Base-by-base conservation (phyloP, 2,329 filamentous ascomycete species). In the Penicillium sp. region DNA sequence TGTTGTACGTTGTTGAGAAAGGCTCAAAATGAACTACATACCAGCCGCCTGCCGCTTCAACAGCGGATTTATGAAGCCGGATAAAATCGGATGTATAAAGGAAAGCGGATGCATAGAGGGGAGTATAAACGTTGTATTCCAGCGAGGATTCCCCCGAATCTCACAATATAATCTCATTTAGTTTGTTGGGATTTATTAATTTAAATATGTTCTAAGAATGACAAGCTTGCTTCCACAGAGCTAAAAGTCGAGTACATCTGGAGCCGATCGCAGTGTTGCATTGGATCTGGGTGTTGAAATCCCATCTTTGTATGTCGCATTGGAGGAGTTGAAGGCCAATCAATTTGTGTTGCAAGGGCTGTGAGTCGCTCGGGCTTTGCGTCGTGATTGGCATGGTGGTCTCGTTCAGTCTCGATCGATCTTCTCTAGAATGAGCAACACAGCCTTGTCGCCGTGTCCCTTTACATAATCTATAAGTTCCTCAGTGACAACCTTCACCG, bases 401-500 rank as follows among this genome's bases (percentile, higher is more conserved):
- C 4, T 62, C 62, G 63, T 68, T 74, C 67, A 72, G 67, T 63
- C 61, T 62, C 64, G 60, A 47, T 60, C 53, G 50, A 54, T 54
- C 62, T 69, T 72, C 53, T 66, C 58, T 46, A 72, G 45, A 31
- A 70, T 66, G 31, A 71, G 47, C 43, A 70, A 56, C 6, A 62
- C 64, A 21, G 69, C 69, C 55, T 70, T 71, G 62, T 72, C 69
- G 23, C 69, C 69, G 10, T 65, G 62, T 7, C 69, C 69, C 57
- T 65, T 70, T 57, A 66, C 61, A 61, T 71, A 72, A 47, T 72
- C 69, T 52, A 65, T 67, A 31, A 72, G 60, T 12, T 70, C 69
- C 10, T 60, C 52, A 6, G 61, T 63, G 45, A 65, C 51, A 2
- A 76, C 69, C 62, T 72, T 74, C 40, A 76, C 76, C 60, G 66